These are phyloP conservation scores for Lantana camara DNA, from an alignment of 257 asterid species.

Conservation along the genomic window DNA sequence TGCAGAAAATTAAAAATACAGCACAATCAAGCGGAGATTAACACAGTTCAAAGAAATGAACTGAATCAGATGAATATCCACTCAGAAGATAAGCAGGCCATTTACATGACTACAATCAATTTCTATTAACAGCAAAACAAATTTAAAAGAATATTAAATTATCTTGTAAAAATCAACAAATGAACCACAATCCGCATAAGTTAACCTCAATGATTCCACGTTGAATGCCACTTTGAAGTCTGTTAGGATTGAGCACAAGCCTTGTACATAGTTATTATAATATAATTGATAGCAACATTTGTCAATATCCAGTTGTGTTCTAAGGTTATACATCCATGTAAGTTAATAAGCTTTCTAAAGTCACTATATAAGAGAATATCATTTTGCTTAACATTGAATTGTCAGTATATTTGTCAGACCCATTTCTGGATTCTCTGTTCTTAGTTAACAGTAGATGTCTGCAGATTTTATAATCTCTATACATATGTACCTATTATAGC, in stretches of 20 bases:
- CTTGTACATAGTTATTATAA: background rate
- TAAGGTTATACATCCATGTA: background rate
- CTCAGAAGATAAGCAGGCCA: background rate
- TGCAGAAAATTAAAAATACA: constrained; percentile 32
- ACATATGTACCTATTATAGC: background rate
- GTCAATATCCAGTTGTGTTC: background rate
- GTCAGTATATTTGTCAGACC: background rate
- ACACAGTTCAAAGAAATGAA: background rate
- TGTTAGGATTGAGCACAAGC: background rate
- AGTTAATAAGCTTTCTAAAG: background rate
- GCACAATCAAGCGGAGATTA: background rate
- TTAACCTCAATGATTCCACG: background rate
- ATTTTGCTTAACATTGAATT: background rate
- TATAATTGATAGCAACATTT: background rate
- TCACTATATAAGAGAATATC: background rate
- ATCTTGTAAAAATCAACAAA: background rate
- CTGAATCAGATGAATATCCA: background rate
- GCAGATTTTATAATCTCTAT: background rate
- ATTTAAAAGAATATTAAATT: background rate
- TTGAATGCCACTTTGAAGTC: constrained; percentile 13
- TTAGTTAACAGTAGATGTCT: background rate
- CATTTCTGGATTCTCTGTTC: background rate
- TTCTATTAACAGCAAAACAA: constrained; percentile 5
- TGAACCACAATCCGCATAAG: background rate
- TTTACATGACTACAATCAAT: constrained; percentile 1